Percentiles rank a stretch among this genome's conserved stretches.
Evolutionary conservation across 2,329 filamentous ascomycete species (phyloP).

Genomic region (Arthroderma sp.): DNA sequence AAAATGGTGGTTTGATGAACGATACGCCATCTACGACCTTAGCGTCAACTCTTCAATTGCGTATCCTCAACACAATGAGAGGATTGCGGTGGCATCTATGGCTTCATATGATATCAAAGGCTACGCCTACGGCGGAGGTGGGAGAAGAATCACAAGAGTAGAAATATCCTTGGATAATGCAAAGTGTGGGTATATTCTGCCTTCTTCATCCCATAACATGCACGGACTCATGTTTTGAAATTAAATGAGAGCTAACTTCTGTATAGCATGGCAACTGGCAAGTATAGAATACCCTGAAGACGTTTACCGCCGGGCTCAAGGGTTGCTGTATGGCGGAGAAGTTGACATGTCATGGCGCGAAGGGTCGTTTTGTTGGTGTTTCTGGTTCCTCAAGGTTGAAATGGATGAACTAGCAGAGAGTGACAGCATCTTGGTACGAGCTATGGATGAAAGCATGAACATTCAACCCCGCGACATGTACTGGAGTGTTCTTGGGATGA

Average conservation of each 20-base stretch:
- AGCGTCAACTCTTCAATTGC: conserved; percentile 74
- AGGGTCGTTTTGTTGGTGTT: conserved; percentile 79
- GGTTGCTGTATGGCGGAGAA: conserved; percentile 57
- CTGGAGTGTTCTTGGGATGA: conserved; percentile 91
- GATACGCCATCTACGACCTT: conserved; percentile 86
- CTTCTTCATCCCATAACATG: background rate
- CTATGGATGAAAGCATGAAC: conserved; percentile 84
- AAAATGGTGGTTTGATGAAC: conserved; percentile 74
- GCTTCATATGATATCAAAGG: conserved; percentile 54
- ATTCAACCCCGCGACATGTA: conserved; percentile 87
- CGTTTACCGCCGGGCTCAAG: conserved; percentile 55
- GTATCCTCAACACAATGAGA: conserved; percentile 67
- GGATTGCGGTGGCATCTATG: conserved; percentile 37
- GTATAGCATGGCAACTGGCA: conserved; percentile 55
- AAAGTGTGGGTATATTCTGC: conserved; percentile 32
- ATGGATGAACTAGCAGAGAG: conserved; percentile 48
- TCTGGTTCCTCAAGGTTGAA: conserved; percentile 64
- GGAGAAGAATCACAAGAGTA: conserved; percentile 67
- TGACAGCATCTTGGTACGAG: conserved; percentile 64
- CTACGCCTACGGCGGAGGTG: conserved; percentile 81
- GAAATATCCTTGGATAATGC: conserved; percentile 77
- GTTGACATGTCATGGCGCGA: conserved; percentile 75
- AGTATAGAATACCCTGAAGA: conserved; percentile 76
- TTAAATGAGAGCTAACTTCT: background rate
- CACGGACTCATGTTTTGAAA: background rate